Percentiles rank a stretch among this genome's conserved stretches.
Evolutionary conservation across 1,284 basidiomycete species (phyloP).

Genomic region (Ceratobasidium sp.): DNA sequence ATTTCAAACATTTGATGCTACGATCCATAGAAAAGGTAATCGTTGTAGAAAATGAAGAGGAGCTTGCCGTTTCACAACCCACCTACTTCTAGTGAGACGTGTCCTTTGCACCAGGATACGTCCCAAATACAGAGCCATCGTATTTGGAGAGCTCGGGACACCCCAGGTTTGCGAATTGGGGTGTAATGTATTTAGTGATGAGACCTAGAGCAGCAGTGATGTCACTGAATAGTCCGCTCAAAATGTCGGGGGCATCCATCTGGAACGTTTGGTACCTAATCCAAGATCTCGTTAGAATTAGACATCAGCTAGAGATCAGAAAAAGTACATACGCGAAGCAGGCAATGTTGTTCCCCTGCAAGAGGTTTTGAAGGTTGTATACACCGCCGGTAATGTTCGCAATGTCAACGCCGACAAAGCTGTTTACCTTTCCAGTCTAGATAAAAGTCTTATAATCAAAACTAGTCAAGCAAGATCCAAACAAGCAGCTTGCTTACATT

Average conservation of each 20-base stretch:
- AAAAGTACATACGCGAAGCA: constrained; percentile 25
- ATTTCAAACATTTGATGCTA: no score
- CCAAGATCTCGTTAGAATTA: background rate
- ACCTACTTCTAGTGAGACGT: constrained; percentile 5
- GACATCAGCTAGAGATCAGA: background rate
- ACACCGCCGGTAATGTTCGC: constrained; percentile 12
- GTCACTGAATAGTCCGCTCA: constrained; percentile 5
- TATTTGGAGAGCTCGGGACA: constrained; percentile 22
- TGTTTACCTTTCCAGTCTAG: constrained; percentile 28
- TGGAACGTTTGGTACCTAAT: background rate
- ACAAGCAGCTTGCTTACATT: constrained; percentile 13
- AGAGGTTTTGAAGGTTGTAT: constrained; percentile 13
- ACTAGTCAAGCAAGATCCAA: no score
- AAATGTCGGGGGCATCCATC: background rate
- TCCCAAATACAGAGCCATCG: constrained; percentile 6
- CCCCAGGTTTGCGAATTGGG: background rate
- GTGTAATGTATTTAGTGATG: constrained; percentile 8
- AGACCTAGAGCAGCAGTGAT: constrained; percentile 1
- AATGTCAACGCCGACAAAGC: constrained; percentile 17
- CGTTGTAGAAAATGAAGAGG: no score
- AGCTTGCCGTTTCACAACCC: no score
- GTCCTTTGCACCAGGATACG: constrained; percentile 6
- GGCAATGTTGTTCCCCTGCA: constrained; percentile 13
- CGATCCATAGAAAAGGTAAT: no score
- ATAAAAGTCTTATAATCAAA: no score